Base-by-base conservation (phyloP, 1,139 yeast genomes). In the Yamadazyma pseudoaaseri region DNA sequence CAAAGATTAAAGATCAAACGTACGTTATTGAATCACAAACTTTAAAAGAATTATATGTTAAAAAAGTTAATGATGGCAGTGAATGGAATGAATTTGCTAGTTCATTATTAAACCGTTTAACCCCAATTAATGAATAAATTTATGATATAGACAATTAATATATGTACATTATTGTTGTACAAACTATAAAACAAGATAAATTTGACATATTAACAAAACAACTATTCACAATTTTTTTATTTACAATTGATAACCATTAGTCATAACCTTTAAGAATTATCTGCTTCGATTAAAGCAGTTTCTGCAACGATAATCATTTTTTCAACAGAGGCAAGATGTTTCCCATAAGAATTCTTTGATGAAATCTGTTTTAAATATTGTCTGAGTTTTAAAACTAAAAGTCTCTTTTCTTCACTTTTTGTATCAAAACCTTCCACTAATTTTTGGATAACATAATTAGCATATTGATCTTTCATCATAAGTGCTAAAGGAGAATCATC, bases 401-500 rank as follows among this genome's bases (percentile, higher is more conserved):
- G 54, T 33, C 64, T 71, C 62, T 81, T 81, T 44, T 86, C 87
- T 22, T 71, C 73, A 34, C 85, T 83, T 41, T 73, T 74, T 6
- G 94, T 76, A 47, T 65, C 73, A 44, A 70, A 69, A 3, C 86
- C 85, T 47, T 86, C 96, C 25, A 92, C 89, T 49, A 94, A 73
- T 57, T 92, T 92, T 60, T 92, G 98, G 37, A 92, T 87, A 29
- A 92, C 99, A 56, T 92, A 92, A 59, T 92, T 92, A 14, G 97
- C 98, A 62, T 84, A 94, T 56, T 92, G 98, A 59, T 92, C 98
- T 56, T 87, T 86, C 89, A 94, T 90, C 97, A 92, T 89, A 38
- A 81, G 60, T 11, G 86, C 85, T 45, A 84, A 65, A 10, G 87
- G 76, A 1, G 85, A 73, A 34, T 73, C 75, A 43, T 78, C 84